phyloP scores from a whole-genome alignment of 1,284 basidiomycete species.

The Microstroma glucosiphilum region DNA sequence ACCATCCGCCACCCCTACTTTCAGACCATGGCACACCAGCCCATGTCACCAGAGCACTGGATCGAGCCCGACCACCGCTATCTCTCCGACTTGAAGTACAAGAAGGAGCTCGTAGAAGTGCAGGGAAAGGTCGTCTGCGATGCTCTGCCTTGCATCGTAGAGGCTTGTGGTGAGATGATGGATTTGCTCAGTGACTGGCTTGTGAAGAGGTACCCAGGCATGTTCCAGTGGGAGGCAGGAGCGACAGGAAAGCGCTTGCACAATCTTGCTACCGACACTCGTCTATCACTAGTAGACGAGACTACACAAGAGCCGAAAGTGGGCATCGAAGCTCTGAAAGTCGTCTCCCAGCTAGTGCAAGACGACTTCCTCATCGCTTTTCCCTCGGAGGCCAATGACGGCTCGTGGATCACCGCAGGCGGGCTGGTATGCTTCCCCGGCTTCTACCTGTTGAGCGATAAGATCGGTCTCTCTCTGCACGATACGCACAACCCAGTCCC shows the following conservation, averaged over 20 bases:
- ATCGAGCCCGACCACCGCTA: conserved; percentile 55
- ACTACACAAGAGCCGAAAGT: conserved; percentile 9
- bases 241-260: conserved; percentile 36
- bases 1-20: conserved; percentile 26
- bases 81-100: conserved; percentile 52
- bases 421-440: conserved; percentile 53
- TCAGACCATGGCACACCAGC: conserved; percentile 51
- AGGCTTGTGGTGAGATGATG: conserved; percentile 52
- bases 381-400: conserved; percentile 10
- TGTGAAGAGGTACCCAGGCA: conserved; percentile 52
- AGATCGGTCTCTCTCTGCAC: conserved; percentile 51
- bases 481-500: conserved; percentile 52
- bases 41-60: conserved; percentile 54
- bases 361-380: conserved; percentile 54
- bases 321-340: conserved; percentile 50
- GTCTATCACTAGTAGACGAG: conserved; percentile 12
- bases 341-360: conserved; percentile 51
- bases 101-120: conserved; percentile 51
- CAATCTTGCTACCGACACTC: conserved; percentile 52
- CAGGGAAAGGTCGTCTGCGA: conserved; percentile 52
- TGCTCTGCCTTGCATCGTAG: conserved; percentile 30
- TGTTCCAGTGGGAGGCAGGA: conserved; percentile 42
- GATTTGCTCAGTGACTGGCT: conserved; percentile 52
- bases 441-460: conserved; percentile 23
- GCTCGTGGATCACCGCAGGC: conserved; percentile 23